A percentile compares a stretch with the other conserved stretches of the same genome.
phyloP scores from a whole-genome alignment of 805 yeast genomes.

The Candida yuanshanica region DNA sequence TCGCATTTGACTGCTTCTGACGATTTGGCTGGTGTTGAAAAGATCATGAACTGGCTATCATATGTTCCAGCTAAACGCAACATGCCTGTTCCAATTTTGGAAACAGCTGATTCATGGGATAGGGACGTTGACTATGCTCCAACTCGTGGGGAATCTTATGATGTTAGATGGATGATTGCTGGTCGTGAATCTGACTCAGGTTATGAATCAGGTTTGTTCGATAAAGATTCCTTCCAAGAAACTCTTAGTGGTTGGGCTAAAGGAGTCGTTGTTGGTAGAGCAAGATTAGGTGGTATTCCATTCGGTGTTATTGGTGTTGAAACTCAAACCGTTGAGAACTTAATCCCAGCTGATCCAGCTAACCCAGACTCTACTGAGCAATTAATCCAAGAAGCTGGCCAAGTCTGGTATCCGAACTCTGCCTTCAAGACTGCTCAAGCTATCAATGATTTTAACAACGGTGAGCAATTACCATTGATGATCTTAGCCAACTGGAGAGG shows the following conservation, averaged over 20 bases:
- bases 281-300: constrained; percentile 98
- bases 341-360: constrained; percentile 97
- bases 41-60: constrained; percentile 93
- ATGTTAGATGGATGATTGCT: constrained; percentile 90
- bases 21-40: constrained; percentile 92
- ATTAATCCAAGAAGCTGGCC: constrained; percentile 92
- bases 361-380: constrained; percentile 91
- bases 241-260: constrained; percentile 97
- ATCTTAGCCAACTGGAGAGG: constrained; percentile 99
- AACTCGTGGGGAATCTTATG: constrained; percentile 64
- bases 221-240: constrained; percentile 89
- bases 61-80: constrained; percentile 89
- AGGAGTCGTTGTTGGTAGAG: constrained; percentile 98
- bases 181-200: constrained; percentile 73
- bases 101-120: constrained; percentile 84
- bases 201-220: constrained; percentile 86
- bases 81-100: constrained; percentile 85
- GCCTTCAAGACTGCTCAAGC: constrained; percentile 99
- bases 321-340: constrained; percentile 82
- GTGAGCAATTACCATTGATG: constrained; percentile 97
- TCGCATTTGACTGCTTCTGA: constrained; percentile 96
- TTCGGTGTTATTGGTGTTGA: constrained; percentile 98
- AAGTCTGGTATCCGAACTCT: constrained; percentile 99
- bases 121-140: constrained; percentile 85
- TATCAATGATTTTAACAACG: constrained; percentile 92